phyloP scores from a whole-genome alignment of 352 stramenopile genomes.

The Globisporangium okanoganense region DNA sequence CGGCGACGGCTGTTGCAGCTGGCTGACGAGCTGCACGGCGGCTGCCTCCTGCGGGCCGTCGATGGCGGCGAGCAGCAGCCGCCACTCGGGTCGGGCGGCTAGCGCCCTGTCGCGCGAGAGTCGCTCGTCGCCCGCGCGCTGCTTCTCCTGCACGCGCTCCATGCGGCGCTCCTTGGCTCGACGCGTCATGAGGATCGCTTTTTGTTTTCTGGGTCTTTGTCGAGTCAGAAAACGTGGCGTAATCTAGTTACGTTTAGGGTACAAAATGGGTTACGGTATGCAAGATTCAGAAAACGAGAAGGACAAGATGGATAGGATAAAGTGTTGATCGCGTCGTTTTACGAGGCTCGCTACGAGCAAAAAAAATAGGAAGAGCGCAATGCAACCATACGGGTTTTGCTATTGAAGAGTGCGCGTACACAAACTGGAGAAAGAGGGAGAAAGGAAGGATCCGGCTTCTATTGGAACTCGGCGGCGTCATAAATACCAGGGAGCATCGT shows the following conservation, averaged over 20 bases:
- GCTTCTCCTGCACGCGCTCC: constrained; percentile 60
- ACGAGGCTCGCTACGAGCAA: not conserved
- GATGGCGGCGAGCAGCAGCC: constrained; percentile 52
- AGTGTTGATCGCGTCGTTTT: not conserved
- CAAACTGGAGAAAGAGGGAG: constrained; percentile 23
- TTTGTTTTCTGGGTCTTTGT: not conserved
- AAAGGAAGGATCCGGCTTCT: constrained; percentile 35
- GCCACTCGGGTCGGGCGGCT: constrained; percentile 44
- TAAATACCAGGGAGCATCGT: constrained; percentile 97
- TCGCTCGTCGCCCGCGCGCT: constrained; percentile 35
- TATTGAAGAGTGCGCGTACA: not conserved
- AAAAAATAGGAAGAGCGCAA: not conserved
- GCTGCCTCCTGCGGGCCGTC: constrained; percentile 30
- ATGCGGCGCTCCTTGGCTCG: constrained; percentile 68
- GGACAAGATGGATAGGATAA: not conserved
- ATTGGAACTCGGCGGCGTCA: constrained; percentile 92
- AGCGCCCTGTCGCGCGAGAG: constrained; percentile 37
- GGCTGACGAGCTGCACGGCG: not conserved
- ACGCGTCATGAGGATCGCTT: constrained; percentile 47
- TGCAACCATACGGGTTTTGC: not conserved
- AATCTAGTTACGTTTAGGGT: no score
- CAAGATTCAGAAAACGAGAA: not conserved
- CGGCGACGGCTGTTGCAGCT: constrained; percentile 7
- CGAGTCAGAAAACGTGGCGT: constrained; percentile 1
- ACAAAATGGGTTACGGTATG: no score